Conservation (phyloP, 1,284 basidiomycete species). For the Cystodermella granulosa region DNA sequence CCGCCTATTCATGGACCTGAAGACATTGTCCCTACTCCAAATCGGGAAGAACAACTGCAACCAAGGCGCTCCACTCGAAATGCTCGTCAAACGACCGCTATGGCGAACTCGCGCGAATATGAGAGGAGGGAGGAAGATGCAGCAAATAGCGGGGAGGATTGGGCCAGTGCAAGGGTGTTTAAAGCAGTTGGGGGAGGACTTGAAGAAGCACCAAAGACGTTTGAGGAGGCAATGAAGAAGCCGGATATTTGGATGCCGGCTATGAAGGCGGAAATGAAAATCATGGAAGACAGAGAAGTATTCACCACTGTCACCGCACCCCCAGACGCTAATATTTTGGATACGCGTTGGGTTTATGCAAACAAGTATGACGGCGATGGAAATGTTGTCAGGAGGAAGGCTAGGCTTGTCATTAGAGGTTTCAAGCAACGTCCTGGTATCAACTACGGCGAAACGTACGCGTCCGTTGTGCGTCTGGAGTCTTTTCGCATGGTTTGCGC, state of each 20-base stretch:
- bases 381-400: conserved; percentile 25
- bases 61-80: no score
- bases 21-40: no score
- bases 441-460: conserved; percentile 34
- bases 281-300: neutral
- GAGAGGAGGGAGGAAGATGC: no score
- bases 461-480: conserved; percentile 29
- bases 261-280: neutral
- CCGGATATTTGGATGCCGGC: neutral
- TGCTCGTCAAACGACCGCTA: no score
- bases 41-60: no score
- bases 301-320: neutral
- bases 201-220: neutral
- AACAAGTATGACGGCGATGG: conserved; percentile 28
- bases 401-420: conserved; percentile 33
- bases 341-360: conserved; percentile 27
- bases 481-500: conserved; percentile 29
- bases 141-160: no score
- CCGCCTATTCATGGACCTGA: no score
- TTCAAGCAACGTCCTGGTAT: conserved; percentile 29
- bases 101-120: no score
- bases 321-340: conserved; percentile 6
- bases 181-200: no score
- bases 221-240: neutral
- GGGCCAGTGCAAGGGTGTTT: neutral